Percentiles rank a stretch among this genome's conserved stretches.
These are phyloP conservation scores for Trifolium dubium DNA, from an alignment of 306 rosid species.

Conservation along the genomic window DNA sequence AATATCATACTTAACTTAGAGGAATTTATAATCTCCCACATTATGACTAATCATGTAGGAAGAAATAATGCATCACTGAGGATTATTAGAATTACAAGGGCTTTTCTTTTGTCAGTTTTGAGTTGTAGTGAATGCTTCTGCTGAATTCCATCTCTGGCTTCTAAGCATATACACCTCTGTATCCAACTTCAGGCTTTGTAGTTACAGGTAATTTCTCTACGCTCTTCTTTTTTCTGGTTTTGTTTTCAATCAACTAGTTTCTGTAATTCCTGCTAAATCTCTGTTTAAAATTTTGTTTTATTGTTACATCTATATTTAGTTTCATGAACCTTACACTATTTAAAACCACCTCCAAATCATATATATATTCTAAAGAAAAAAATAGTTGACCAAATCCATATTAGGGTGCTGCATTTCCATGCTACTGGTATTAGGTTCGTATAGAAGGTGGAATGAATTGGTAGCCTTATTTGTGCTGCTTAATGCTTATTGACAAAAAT, in stretches of 20 bases:
- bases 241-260: not conserved
- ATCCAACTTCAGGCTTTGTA: not conserved
- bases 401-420: not conserved
- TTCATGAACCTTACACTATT: not conserved
- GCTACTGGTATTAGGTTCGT: not conserved
- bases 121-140: slow-evolving; percentile 1
- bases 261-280: not conserved
- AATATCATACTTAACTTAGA: not conserved
- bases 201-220: not conserved
- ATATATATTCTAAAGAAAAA: not conserved
- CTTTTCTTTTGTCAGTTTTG: not conserved
- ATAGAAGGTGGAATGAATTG: too few species aligned
- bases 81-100: not conserved
- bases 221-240: not conserved
- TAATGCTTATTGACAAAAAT: too few species aligned
- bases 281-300: not conserved
- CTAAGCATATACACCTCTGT: not conserved
- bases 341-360: not conserved
- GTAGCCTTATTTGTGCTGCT: too few species aligned
- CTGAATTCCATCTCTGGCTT: not conserved
- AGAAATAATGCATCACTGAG: not conserved
- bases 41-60: not conserved
- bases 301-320: not conserved
- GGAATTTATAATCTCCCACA: not conserved
- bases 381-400: not conserved